Percentiles rank a stretch among this genome's conserved stretches.
Conservation (phyloP, 345 rosid species). For the Lepidium didymum region DNA sequence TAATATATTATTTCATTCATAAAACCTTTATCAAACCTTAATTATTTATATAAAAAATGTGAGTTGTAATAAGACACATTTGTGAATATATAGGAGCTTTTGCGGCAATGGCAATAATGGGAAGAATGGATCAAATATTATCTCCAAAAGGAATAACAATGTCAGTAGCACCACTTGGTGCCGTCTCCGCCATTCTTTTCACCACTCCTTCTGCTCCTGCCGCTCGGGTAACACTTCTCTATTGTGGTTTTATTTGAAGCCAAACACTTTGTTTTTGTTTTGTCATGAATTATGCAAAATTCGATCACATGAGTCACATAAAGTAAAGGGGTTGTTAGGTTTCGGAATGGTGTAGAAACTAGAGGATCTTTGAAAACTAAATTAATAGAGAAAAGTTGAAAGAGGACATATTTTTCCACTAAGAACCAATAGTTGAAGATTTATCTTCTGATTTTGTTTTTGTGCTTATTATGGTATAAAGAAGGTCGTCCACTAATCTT, state of each 20-base stretch:
- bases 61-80: neutral
- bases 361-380: neutral
- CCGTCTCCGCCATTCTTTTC: constrained; percentile 83
- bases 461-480: neutral
- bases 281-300: neutral
- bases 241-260: neutral
- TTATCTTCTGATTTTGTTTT: neutral
- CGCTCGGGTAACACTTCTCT: constrained; percentile 37
- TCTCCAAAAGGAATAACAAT: constrained; percentile 67
- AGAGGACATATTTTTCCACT: neutral
- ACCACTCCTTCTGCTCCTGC: constrained; percentile 76
- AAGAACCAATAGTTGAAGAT: neutral
- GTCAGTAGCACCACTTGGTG: constrained; percentile 87
- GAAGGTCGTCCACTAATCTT: neutral
- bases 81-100: constrained; percentile 62
- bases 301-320: too few relatives aligned
- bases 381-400: neutral
- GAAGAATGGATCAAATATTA: constrained; percentile 74
- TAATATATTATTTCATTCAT: neutral
- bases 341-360: neutral
- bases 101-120: constrained; percentile 87
- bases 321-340: neutral
- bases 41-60: neutral
- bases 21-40: neutral
- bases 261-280: neutral